Evolutionary conservation across 192 early-diverging fungal species (phyloP).

Genomic region (Backusella australiensis): DNA sequence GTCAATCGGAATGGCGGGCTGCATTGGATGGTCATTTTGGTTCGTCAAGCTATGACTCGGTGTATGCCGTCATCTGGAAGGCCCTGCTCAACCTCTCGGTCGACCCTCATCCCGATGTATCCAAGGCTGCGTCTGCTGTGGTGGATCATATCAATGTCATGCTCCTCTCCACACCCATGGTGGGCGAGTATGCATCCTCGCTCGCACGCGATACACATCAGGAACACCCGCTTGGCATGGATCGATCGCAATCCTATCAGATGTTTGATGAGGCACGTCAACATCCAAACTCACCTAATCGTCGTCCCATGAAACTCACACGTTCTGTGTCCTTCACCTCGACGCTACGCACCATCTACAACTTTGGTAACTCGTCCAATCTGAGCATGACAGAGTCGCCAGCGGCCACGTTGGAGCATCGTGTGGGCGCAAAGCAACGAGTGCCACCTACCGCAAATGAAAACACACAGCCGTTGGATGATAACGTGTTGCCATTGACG

Average conservation of each 20-base stretch:
- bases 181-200: constrained; percentile 30
- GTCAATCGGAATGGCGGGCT: constrained; percentile 18
- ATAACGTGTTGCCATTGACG: constrained; percentile 49
- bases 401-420: not conserved
- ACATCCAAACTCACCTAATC: not conserved
- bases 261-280: not conserved
- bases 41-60: constrained; percentile 44
- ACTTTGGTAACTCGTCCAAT: constrained; percentile 26
- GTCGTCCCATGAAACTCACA: constrained; percentile 33
- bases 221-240: not conserved
- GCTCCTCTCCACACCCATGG: constrained; percentile 32
- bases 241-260: constrained; percentile 26
- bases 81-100: constrained; percentile 74
- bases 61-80: constrained; percentile 78
- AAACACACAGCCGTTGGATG: constrained; percentile 13
- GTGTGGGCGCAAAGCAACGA: not conserved
- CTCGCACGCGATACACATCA: constrained; percentile 17
- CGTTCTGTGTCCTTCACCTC: constrained; percentile 37
- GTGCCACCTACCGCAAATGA: not conserved
- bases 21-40: constrained; percentile 23
- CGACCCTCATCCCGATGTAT: constrained; percentile 80
- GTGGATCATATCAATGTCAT: constrained; percentile 70
- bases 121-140: constrained; percentile 61
- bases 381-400: not conserved
- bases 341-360: constrained; percentile 35